These are phyloP conservation scores for Nannochloropsis salina DNA, from an alignment of 108 stramenopile genomes.

Conservation along the genomic window DNA sequence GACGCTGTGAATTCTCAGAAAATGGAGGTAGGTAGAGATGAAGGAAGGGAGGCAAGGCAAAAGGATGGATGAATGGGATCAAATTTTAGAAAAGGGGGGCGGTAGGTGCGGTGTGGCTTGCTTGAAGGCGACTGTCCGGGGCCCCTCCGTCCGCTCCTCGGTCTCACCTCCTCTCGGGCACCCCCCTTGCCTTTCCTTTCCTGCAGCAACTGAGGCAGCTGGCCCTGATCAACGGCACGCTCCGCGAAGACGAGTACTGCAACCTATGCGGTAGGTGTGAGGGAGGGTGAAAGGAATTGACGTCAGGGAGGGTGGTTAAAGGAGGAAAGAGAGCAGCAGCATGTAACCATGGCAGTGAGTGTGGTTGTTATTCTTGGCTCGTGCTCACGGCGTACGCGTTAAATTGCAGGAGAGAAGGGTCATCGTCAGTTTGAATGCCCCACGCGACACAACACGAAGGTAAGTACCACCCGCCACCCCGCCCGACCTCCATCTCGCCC, in stretches of 20 bases:
- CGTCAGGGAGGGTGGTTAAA: neutral
- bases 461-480: neutral
- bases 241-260: slow-evolving; percentile 95
- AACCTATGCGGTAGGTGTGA: slow-evolving; percentile 65
- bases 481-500: neutral
- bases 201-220: slow-evolving; percentile 78
- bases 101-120: no score
- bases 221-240: slow-evolving; percentile 95
- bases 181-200: neutral
- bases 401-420: slow-evolving; percentile 68
- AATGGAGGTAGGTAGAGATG: slow-evolving; percentile 50
- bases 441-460: slow-evolving; percentile 32
- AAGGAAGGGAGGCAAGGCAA: slow-evolving; percentile 21
- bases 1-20: slow-evolving; percentile 97
- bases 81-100: no score
- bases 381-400: neutral
- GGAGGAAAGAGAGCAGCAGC: neutral
- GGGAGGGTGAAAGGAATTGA: neutral
- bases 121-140: neutral
- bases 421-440: slow-evolving; percentile 95
- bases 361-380: no score
- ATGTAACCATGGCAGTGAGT: no score
- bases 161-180: neutral
- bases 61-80: neutral
- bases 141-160: neutral